These are phyloP conservation scores for Tylopilus sp. DNA, from an alignment of 768 basidiomycete species.

Conservation along the genomic window DNA sequence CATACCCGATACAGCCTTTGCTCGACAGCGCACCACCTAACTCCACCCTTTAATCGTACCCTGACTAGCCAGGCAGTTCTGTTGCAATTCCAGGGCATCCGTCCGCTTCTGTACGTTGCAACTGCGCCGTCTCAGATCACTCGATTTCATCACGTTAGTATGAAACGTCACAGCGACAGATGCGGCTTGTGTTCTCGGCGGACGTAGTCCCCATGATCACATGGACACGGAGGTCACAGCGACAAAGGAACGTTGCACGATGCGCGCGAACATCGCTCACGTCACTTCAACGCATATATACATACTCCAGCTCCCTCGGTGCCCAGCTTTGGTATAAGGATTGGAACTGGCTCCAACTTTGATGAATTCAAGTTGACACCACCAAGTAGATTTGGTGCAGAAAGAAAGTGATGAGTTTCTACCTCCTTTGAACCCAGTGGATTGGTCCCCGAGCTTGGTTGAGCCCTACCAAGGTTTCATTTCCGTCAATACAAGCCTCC, in stretches of 20 bases:
- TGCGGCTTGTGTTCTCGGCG: no score
- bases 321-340: no score
- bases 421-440: not conserved
- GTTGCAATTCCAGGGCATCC: not conserved
- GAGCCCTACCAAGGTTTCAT: no score
- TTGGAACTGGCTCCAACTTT: no score
- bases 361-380: no score
- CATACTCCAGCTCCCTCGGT: no score
- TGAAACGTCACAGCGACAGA: not conserved
- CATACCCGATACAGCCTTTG: constrained; percentile 16
- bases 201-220: not conserved
- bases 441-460: no score
- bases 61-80: not conserved
- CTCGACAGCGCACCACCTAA: not conserved
- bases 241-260: no score
- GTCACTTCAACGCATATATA: not conserved
- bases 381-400: no score
- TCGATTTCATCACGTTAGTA: not conserved
- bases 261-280: no score
- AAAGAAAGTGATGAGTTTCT: not conserved
- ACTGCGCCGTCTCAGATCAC: not conserved
- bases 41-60: not conserved
- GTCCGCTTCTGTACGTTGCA: not conserved
- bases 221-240: no score
- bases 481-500: not conserved